Evolutionary conservation across 129 eudicot species (phyloP).

Genomic region (Dittrichia graveolens): DNA sequence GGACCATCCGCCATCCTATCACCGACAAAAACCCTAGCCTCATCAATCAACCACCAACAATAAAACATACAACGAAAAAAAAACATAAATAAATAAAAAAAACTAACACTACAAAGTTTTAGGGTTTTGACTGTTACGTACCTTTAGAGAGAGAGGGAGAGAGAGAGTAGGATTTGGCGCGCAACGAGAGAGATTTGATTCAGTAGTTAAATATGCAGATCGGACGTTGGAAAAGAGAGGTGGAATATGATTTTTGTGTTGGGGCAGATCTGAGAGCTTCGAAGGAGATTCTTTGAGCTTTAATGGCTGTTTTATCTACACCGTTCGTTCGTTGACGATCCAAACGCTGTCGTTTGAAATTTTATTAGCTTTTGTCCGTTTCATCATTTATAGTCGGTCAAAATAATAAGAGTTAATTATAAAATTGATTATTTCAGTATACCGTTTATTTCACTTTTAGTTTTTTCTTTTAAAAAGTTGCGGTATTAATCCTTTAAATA

Average conservation of each 20-base stretch:
- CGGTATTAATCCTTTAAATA: too few relatives aligned
- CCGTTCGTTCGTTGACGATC: constrained; percentile 32
- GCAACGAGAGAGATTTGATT: constrained; percentile 23
- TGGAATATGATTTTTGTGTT: constrained; percentile 18
- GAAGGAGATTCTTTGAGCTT: constrained; percentile 27
- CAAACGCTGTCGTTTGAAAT: neutral
- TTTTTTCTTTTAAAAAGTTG: too few relatives aligned
- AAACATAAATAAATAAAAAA: neutral
- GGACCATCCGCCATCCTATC: constrained; percentile 55
- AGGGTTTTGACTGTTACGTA: neutral
- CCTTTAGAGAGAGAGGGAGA: constrained; percentile 33
- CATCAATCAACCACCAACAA: neutral
- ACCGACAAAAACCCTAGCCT: constrained; percentile 49
- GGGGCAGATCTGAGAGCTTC: constrained; percentile 31
- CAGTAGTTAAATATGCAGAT: constrained; percentile 31
- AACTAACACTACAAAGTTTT: neutral
- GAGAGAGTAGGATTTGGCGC: constrained; percentile 54
- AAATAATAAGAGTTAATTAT: too few relatives aligned
- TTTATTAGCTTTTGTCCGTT: too few relatives aligned
- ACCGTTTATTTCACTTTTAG: too few relatives aligned
- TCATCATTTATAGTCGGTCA: neutral
- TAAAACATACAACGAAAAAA: neutral
- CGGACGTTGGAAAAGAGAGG: constrained; percentile 57
- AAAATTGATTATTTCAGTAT: too few relatives aligned
- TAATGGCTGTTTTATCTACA: constrained; percentile 40